phyloP scores from a whole-genome alignment of 1,139 yeast species.

The Pneumocystis murina region DNA sequence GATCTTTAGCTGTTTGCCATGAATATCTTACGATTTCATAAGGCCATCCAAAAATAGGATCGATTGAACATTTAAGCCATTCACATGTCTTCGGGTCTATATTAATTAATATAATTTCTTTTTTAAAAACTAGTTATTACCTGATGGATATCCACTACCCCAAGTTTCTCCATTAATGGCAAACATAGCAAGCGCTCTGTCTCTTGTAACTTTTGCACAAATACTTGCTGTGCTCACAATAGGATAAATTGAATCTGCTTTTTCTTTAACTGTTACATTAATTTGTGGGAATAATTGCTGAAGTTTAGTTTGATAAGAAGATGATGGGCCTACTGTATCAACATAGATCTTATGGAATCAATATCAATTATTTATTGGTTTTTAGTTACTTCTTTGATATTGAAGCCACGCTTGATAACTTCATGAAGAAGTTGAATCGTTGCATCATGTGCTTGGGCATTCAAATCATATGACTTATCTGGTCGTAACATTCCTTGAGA shows the following conservation, averaged over 20 bases:
- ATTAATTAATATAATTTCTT: neutral
- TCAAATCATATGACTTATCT: constrained; percentile 53
- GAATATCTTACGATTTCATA: constrained; percentile 62
- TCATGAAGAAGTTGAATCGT: constrained; percentile 63
- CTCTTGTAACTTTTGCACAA: constrained; percentile 93
- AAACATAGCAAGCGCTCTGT: constrained; percentile 38
- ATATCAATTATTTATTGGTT: constrained; percentile 22
- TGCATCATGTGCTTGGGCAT: constrained; percentile 91
- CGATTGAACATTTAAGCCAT: constrained; percentile 54
- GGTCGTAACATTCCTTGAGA: constrained; percentile 76
- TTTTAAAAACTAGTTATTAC: neutral
- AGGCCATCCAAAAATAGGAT: constrained; percentile 73
- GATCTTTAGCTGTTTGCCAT: constrained; percentile 84
- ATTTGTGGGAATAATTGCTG: constrained; percentile 52
- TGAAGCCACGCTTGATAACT: constrained; percentile 46
- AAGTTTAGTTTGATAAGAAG: constrained; percentile 61
- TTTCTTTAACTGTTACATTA: constrained; percentile 74
- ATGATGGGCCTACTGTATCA: constrained; percentile 96
- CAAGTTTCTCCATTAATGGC: constrained; percentile 10
- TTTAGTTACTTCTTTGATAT: constrained; percentile 26
- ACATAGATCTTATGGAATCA: constrained; percentile 37
- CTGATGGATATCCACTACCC: constrained; percentile 60
- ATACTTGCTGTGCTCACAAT: constrained; percentile 94
- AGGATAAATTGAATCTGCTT: constrained; percentile 89
- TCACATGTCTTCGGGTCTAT: constrained; percentile 60